Evolutionary conservation across 2,329 filamentous ascomycete species (phyloP).

Genomic region (Geosmithia flava): DNA sequence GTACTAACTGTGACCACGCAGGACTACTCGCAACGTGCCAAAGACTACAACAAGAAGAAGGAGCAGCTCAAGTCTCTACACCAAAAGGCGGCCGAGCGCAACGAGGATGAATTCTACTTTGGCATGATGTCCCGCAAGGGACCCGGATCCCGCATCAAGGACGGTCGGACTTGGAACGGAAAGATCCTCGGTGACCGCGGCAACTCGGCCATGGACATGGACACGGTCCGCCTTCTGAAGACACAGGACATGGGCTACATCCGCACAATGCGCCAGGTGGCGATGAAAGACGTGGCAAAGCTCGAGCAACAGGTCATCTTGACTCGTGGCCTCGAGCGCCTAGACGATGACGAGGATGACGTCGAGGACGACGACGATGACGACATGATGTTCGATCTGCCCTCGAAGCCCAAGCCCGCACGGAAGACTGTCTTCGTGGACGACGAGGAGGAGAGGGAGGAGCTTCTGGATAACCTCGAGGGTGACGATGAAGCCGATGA

Average conservation of each 20-base stretch:
- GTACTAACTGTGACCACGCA: conserved; percentile 9
- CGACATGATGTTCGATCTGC: conserved; percentile 15
- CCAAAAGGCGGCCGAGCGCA: conserved; percentile 50
- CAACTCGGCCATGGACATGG: conserved; percentile 39
- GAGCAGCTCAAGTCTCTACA: conserved; percentile 43
- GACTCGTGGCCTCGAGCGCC: conserved; percentile 20
- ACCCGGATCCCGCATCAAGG: conserved; percentile 31
- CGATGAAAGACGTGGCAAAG: conserved; percentile 41
- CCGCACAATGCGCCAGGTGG: conserved; percentile 47
- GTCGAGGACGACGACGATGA: conserved; percentile 17
- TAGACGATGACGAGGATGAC: conserved; percentile 20
- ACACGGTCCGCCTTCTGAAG: conserved; percentile 51
- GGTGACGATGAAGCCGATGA: conserved; percentile 15
- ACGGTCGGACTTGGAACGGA: conserved; percentile 40
- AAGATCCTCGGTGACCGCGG: conserved; percentile 46
- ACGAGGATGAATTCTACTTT: conserved; percentile 64
- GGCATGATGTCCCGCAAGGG: conserved; percentile 54
- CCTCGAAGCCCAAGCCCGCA: conserved; percentile 15
- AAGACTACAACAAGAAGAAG: conserved; percentile 57
- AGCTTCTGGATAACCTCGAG: conserved; percentile 14
- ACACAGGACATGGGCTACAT: conserved; percentile 58
- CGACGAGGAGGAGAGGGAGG: conserved; percentile 21
- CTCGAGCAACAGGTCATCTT: conserved; percentile 42
- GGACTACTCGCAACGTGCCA: conserved; percentile 54
- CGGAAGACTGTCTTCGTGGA: conserved; percentile 41